Base-by-base conservation (phyloP, 352 stramenopile genomes). In the Blastocystis sp. region DNA sequence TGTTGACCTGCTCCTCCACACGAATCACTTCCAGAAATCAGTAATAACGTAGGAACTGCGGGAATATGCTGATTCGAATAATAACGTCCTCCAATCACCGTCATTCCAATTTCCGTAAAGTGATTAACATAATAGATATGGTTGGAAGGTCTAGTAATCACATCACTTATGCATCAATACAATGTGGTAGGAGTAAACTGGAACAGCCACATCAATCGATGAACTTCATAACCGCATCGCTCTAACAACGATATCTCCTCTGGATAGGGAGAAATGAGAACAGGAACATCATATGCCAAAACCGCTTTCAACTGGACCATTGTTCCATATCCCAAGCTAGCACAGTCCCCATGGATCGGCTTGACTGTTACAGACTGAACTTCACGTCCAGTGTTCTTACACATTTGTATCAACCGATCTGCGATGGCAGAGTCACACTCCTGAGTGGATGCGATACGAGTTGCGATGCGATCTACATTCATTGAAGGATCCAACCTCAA, bases 11-110 rank as follows among this genome's bases (percentile, higher is more conserved):
- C 94, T 27, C 92, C 93, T 37, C 92, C 94, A 16, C 94, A 93
- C 9, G 92, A 96, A 89, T 97, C 94, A 0, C 91, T 95, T 69
- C 94, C 94, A 3, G 94, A 94, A 81, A 97, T 96, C 24, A 92
- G 95, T 57, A 96, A 93, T 24, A 96, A 92, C 11, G 89, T 89
- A 6, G 88, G 88, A 0, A 89, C 27, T 3, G 6, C 14, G 27
- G 71, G 71, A 39, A 69, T 35, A 21, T 32, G 7, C 35, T 78
- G 67, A n/a, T 39, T 35, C 19, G 12, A 21, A 69, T 61, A 69
- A 32, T 37, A 83, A 69, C 16, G 42, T 32, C 12, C 27, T 19
- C 71, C 71, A 43, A 69, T 29, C 16, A 83, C 16, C 5, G 37
- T 71, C 52, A 83, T 69, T 21, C 71, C 71, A 0, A 83, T 16